These are phyloP conservation scores for Xylaria sp. DNA, from an alignment of 495 filamentous ascomycete genomes.

Conservation along the genomic window DNA sequence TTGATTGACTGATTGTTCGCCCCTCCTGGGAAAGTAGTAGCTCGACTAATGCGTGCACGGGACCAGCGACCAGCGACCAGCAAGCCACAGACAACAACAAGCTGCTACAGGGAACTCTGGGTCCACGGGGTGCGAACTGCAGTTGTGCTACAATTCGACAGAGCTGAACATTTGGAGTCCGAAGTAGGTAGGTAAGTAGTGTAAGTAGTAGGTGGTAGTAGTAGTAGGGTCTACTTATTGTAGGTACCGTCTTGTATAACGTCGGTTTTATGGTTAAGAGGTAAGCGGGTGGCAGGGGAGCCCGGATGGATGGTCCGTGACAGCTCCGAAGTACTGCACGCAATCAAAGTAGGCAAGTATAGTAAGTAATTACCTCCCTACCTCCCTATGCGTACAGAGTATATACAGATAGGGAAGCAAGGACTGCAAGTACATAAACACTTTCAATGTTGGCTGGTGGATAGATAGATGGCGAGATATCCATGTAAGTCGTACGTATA, in stretches of 20 bases:
- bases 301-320: slow-evolving; percentile 5
- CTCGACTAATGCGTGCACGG: slow-evolving; percentile 22
- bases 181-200: not conserved
- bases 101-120: not conserved
- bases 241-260: slow-evolving; percentile 2
- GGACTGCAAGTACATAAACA: not conserved
- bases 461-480: not conserved
- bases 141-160: slow-evolving; percentile 11
- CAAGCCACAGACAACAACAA: slow-evolving; percentile 20
- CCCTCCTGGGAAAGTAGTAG: slow-evolving; percentile 11
- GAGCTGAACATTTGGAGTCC: not conserved
- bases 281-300: slow-evolving; percentile 5
- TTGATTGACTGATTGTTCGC: no score
- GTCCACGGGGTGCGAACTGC: slow-evolving; percentile 3
- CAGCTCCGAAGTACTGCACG: not conserved
- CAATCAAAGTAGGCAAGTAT: not conserved
- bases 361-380: not conserved
- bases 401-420: not conserved
- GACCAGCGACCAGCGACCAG: no score
- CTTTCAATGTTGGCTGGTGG: no score
- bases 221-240: not conserved
- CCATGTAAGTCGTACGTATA: no score
- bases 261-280: not conserved
- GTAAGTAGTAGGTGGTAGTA: no score
- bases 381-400: not conserved